phyloP scores from a whole-genome alignment of 208 protist genomes.

The Giardia muris region DNA sequence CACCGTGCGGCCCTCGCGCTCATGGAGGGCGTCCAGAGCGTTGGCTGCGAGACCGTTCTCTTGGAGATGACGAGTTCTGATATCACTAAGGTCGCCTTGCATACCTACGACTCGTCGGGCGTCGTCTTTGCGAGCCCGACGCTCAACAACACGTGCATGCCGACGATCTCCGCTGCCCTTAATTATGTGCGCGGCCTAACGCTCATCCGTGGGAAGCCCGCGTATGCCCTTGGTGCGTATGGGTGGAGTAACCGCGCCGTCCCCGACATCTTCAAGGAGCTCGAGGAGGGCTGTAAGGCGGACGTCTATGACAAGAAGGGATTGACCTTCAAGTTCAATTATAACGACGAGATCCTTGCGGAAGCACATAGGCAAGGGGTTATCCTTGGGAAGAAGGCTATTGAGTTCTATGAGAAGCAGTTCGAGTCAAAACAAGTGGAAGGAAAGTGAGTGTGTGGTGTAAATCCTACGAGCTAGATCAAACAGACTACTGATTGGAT shows the following conservation, averaged over 20 bases:
- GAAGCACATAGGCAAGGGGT: background rate
- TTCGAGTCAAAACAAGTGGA: too few species aligned
- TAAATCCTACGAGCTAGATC: too few species aligned
- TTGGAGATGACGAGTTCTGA: background rate
- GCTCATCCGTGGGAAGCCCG: background rate
- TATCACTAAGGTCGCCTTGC: background rate
- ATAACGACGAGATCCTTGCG: background rate
- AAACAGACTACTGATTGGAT: too few species aligned
- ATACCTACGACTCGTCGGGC: background rate
- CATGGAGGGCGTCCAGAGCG: background rate
- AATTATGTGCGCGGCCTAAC: background rate
- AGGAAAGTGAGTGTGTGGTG: too few species aligned
- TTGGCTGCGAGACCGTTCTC: background rate
- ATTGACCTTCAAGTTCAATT: background rate
- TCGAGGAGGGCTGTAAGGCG: background rate
- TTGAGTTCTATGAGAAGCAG: background rate
- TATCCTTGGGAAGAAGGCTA: background rate
- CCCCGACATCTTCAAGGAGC: background rate
- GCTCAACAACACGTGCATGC: background rate
- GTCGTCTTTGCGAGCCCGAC: conserved; percentile 1
- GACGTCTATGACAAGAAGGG: background rate
- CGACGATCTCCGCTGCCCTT: background rate
- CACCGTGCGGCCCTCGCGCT: background rate
- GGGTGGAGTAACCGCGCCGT: conserved; percentile 1
- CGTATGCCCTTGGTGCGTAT: background rate